Evolutionary conservation across 2,329 filamentous ascomycete genomes (phyloP), one percentile per base, ranked within the genome.

Genomic region (Davidsoniella australis): DNA sequence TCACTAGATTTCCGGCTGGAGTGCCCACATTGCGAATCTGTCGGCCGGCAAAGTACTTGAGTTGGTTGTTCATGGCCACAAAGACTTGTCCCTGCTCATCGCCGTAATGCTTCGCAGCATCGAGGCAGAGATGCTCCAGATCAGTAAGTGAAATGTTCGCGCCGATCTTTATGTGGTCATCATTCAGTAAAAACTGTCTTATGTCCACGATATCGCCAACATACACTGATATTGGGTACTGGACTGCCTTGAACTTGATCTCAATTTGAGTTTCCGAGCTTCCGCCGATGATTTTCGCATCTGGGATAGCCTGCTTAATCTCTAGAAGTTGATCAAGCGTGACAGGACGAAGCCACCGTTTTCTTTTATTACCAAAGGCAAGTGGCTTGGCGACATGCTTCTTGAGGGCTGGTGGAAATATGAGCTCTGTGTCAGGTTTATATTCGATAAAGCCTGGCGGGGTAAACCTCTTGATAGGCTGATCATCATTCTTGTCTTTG

Each of bases 11-110:
- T 41, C 91, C 91, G 0, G 91, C 91, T 0, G 88, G 89, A 0
- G 91, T 95, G 26, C 89, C 91, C n/a, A 95, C 89, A 58, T 96
- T 98, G 57, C 91, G 76, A 59, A 98, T 96, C 59, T 98, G 91
- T 43, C 91, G 71, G 42, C 91, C 91, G 47, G 89, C 91, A 64
- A 98, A 96, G 62, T 89, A 95, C 55, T 82, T 82, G 49, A 98
- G 77, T 62, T 96, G 89, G 62, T 95, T 96, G 60, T 89, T 73
- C 52, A 96, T 91, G 0, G 85, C 86, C n/a, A 74, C 72, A 61
- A 96, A 95, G 0, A 91, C 79, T 59, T 96, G 91, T 1, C 78
- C 78, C 42, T 70, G 74, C 1, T 65, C 65, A 42, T 69, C 63
- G 0, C 91, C 89, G 58, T 94, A 96, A 53, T 84, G 78, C 50